Base-by-base conservation (phyloP, 371 early-diverging fungal genomes). In the Mucor racemosus region DNA sequence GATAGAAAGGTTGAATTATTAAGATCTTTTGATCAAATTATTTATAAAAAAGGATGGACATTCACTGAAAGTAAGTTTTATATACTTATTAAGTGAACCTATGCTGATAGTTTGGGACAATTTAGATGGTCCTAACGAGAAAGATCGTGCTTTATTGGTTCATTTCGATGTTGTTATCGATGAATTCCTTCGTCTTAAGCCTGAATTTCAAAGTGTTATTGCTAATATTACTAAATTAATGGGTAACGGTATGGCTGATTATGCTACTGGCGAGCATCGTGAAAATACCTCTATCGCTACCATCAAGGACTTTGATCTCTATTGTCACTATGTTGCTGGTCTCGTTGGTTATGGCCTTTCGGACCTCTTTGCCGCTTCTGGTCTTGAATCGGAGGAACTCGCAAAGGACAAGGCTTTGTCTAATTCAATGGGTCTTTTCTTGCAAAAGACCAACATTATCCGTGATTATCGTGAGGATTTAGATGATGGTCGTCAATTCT, bases 301-400 rank as follows among this genome's bases (percentile, higher is more conserved):
- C 8, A 77, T 88, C 31, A 87, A 81, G 9, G 96, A 97, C 78
- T 99, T 93, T 82, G 90, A 99, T 78, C 88, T 93, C 58, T 99
- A 99, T 85, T 96, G 96, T 69, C 94, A 98, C 76, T 97, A 97
- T 78, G 99, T 97, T 31, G 99, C 99, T 39, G 99, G 99, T 40
- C 87, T 99, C 34, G 97, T 98, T 35, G 99, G 99, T 1, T 82
- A 92, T 69, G 99, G 98, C 39, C 82, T 99, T 60, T 95, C 94
- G 56, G 86, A 91, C 62, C 86, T 99, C 65, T 98, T 99, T 81
- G 82, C 87, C 34, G 93, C 90, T 19, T 94, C 95, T 19, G 93
- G 92, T 4, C 87, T 97, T 57, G 98, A 97, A 84, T 79, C 82
- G 65, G 69, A 75, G 10, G 55, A 76, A n/a, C 65, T 89, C n/a